A percentile compares a stretch with the other conserved stretches of the same genome.
phyloP scores from a whole-genome alignment of 2,329 filamentous ascomycete genomes.

The Neopestalotiopsis sp. region DNA sequence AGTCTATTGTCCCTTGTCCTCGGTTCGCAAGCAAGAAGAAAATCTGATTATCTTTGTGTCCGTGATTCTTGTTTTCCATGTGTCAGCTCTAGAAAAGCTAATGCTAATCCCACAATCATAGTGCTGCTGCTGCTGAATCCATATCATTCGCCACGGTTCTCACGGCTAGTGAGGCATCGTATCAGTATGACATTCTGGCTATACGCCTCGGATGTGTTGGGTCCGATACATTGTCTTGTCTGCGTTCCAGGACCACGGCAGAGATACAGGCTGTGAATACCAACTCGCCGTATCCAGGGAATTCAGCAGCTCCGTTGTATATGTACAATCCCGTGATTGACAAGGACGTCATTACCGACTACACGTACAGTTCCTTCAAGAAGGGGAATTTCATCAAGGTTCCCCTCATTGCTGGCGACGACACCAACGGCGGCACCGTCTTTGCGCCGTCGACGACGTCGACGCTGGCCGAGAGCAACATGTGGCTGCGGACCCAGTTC shows the following conservation, averaged over 20 bases:
- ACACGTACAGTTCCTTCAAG: constrained; percentile 54
- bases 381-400: constrained; percentile 58
- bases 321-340: constrained; percentile 63
- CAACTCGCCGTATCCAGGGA: constrained; percentile 45
- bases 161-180: constrained; percentile 52
- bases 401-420: constrained; percentile 60
- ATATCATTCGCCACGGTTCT: constrained; percentile 57
- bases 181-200: constrained; percentile 57
- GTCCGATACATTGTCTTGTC: constrained; percentile 48
- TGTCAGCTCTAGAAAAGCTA: background rate
- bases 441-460: constrained; percentile 59
- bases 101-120: background rate
- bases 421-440: constrained; percentile 69
- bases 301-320: constrained; percentile 47
- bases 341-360: constrained; percentile 54
- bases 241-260: constrained; percentile 47
- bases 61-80: no score
- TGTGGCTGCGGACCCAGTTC: constrained; percentile 64
- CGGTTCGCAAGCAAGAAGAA: no score
- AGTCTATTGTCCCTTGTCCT: no score
- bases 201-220: constrained; percentile 48
- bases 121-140: constrained; percentile 54
- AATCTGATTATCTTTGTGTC: no score
- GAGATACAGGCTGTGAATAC: constrained; percentile 50
- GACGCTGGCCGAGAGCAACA: constrained; percentile 53